Conservation (phyloP, 2,329 filamentous ascomycete species). For the Ophiostoma ulmi region DNA sequence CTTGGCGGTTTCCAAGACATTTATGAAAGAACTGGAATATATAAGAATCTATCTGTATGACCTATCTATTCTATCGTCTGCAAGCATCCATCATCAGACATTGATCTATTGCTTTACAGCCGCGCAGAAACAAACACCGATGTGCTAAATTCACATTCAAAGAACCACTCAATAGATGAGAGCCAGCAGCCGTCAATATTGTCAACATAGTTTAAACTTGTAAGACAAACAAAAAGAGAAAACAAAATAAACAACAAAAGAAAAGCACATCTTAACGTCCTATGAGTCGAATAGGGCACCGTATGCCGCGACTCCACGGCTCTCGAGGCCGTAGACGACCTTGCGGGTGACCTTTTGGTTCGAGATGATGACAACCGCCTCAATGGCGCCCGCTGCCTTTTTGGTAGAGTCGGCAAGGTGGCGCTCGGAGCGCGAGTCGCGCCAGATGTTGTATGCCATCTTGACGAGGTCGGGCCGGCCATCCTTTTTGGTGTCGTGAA, state of each 20-base stretch:
- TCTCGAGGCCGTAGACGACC: slow-evolving; percentile 34
- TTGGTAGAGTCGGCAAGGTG: not conserved
- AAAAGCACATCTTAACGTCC: not conserved
- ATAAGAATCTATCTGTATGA: not conserved
- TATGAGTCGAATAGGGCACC: slow-evolving; percentile 34
- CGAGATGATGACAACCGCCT: slow-evolving; percentile 34
- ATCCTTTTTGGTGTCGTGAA: slow-evolving; percentile 24
- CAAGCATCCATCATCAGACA: not conserved
- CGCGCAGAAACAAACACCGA: not conserved
- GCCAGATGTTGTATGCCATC: slow-evolving; percentile 25
- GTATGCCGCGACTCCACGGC: slow-evolving; percentile 34
- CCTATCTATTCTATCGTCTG: slow-evolving; percentile 8
- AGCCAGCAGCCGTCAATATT: not conserved
- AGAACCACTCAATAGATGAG: not conserved
- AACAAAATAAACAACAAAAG: not conserved
- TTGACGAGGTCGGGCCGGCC: slow-evolving; percentile 25
- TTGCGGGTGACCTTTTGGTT: slow-evolving; percentile 35
- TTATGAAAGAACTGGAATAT: not conserved
- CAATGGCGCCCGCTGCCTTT: slow-evolving; percentile 19
- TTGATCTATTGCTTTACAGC: not conserved
- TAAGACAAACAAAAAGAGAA: not conserved
- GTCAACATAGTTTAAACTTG: not conserved
- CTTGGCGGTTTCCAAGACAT: not conserved
- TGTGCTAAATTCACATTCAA: not conserved
- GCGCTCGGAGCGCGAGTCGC: slow-evolving; percentile 12